Evolutionary conservation across 2,329 filamentous ascomycete genomes (phyloP).

Genomic region (Nemania bipapillata): DNA sequence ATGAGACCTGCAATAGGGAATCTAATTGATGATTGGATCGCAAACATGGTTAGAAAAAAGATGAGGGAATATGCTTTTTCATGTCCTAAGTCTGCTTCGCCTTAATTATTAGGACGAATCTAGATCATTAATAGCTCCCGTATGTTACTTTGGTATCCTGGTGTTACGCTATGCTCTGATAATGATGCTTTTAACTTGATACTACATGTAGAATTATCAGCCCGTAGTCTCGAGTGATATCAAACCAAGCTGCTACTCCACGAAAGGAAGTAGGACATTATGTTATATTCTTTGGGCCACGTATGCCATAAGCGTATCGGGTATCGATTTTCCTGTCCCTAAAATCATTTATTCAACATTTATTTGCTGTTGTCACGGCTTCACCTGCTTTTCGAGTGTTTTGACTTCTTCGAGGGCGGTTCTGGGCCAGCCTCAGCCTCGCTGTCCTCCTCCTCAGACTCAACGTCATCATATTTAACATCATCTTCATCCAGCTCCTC

Average conservation of each 20-base stretch:
- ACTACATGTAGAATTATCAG: neutral
- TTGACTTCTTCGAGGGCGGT: constrained; percentile 56
- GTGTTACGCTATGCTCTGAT: no score
- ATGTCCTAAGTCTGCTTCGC: no score
- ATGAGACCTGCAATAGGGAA: no score
- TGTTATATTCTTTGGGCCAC: neutral
- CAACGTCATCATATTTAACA: constrained; percentile 68
- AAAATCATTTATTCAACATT: constrained; percentile 39
- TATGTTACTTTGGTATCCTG: no score
- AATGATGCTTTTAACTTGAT: neutral
- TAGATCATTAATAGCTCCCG: no score
- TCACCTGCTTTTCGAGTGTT: constrained; percentile 54
- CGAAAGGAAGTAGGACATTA: neutral
- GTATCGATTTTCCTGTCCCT: constrained; percentile 43
- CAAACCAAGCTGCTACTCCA: neutral
- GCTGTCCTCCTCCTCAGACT: constrained; percentile 67
- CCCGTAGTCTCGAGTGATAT: neutral
- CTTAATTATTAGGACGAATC: no score
- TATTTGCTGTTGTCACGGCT: constrained; percentile 35
- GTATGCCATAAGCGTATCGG: constrained; percentile 31
- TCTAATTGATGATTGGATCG: no score
- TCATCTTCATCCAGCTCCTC: constrained; percentile 68
- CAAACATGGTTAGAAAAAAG: no score
- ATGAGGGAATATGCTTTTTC: no score
- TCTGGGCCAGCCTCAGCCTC: constrained; percentile 63